Conservation (phyloP, 179 eudicot species). For the Nepenthes alata region DNA sequence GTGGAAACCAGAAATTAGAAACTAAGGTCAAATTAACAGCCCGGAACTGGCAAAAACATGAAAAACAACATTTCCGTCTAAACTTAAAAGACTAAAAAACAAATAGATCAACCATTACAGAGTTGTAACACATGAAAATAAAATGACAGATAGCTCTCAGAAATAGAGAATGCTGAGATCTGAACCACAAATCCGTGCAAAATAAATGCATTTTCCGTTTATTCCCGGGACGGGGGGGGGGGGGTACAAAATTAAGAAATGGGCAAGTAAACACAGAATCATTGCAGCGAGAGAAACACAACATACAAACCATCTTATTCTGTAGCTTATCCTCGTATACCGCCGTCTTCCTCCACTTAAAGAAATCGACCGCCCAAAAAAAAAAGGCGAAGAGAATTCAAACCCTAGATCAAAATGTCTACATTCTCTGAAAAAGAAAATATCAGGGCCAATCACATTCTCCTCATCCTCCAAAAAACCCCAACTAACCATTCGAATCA, state of each 20-base stretch:
- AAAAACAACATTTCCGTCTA: no score
- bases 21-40: no score
- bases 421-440: constrained; percentile 10
- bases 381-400: constrained; percentile 4
- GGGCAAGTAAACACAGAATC: not conserved
- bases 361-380: constrained; percentile 1
- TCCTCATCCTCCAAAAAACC: constrained; percentile 11
- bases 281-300: not conserved
- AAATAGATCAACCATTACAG: not conserved
- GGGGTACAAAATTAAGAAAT: not conserved
- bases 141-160: not conserved
- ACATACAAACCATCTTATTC: constrained; percentile 51
- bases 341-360: constrained; percentile 35
- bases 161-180: not conserved
- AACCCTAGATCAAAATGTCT: constrained; percentile 38
- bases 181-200: not conserved
- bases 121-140: not conserved
- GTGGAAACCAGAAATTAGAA: no score
- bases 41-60: no score
- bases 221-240: not conserved
- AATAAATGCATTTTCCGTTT: constrained; percentile 1
- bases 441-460: constrained; percentile 36
- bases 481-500: constrained; percentile 4
- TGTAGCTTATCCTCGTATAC: constrained; percentile 16
- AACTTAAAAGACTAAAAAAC: not conserved